phyloP scores from a whole-genome alignment of 148 eudicot genomes.

The Gaultheria prostrata region DNA sequence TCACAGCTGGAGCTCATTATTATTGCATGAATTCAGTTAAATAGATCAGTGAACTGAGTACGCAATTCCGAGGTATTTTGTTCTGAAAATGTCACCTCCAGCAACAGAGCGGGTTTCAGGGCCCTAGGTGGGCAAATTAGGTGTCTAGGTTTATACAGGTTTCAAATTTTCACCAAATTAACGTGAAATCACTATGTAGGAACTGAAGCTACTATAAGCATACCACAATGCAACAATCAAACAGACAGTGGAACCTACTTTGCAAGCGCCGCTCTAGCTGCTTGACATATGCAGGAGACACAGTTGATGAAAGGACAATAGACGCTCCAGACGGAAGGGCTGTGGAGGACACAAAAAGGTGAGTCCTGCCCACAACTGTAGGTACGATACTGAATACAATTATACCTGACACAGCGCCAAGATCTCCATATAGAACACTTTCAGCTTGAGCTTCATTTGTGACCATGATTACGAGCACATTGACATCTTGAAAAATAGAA shows the following conservation, averaged over 20 bases:
- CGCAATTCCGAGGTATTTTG: neutral
- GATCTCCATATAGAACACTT: constrained; percentile 80
- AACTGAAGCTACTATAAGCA: constrained; percentile 5
- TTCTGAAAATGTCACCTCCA: neutral
- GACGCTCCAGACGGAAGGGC: constrained; percentile 81
- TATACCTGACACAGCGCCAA: constrained; percentile 83
- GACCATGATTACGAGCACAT: constrained; percentile 93
- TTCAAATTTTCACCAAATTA: neutral
- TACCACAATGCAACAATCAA: constrained; percentile 3
- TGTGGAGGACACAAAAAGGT: constrained; percentile 29
- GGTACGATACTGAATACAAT: neutral
- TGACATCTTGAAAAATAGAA: constrained; percentile 57
- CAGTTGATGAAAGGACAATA: constrained; percentile 84
- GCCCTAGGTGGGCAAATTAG: neutral
- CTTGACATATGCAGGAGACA: constrained; percentile 85
- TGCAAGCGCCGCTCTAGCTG: constrained; percentile 75
- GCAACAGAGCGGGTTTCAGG: neutral
- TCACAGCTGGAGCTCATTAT: neutral
- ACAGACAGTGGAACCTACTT: constrained; percentile 41
- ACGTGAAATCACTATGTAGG: neutral
- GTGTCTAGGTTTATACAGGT: neutral
- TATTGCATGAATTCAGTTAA: neutral
- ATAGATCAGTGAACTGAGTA: neutral
- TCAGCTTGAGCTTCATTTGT: constrained; percentile 98
- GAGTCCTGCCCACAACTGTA: constrained; percentile 15